phyloP scores from a whole-genome alignment of 768 basidiomycete species.

The Suillus weaverae region DNA sequence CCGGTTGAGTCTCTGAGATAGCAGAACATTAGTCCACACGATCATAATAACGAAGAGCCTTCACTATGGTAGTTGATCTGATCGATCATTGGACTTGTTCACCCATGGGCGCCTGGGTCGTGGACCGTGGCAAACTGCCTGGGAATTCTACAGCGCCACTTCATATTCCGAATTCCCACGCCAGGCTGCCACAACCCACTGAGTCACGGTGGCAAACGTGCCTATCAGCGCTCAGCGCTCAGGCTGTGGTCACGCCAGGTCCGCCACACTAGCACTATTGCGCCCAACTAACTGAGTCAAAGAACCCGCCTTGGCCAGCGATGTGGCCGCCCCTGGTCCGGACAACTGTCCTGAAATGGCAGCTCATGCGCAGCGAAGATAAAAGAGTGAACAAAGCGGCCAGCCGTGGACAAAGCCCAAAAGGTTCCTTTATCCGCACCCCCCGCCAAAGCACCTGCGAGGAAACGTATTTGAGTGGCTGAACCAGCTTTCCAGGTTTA shows the following conservation, averaged over 20 bases:
- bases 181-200: background rate
- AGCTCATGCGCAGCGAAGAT: slow-evolving; percentile 4
- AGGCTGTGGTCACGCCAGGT: background rate
- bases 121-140: background rate
- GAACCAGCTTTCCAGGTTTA: background rate
- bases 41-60: background rate
- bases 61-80: background rate
- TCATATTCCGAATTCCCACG: background rate
- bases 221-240: background rate
- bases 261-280: background rate
- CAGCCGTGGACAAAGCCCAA: slow-evolving; percentile 20
- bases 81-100: too few relatives aligned
- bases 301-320: background rate
- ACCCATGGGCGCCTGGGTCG: too few relatives aligned
- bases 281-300: slow-evolving; percentile 22
- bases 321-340: slow-evolving; percentile 16
- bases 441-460: slow-evolving; percentile 18
- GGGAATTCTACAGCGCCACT: background rate
- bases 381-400: slow-evolving; percentile 20
- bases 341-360: slow-evolving; percentile 23
- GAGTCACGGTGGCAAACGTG: background rate
- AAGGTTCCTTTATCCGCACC: slow-evolving; percentile 12
- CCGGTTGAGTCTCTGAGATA: background rate
- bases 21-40: background rate
- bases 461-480: slow-evolving; percentile 24